A percentile compares a stretch with the other conserved stretches of the same genome.
Evolutionary conservation across 73 alveolate species (phyloP).

Genomic region (Urostyla sp.): DNA sequence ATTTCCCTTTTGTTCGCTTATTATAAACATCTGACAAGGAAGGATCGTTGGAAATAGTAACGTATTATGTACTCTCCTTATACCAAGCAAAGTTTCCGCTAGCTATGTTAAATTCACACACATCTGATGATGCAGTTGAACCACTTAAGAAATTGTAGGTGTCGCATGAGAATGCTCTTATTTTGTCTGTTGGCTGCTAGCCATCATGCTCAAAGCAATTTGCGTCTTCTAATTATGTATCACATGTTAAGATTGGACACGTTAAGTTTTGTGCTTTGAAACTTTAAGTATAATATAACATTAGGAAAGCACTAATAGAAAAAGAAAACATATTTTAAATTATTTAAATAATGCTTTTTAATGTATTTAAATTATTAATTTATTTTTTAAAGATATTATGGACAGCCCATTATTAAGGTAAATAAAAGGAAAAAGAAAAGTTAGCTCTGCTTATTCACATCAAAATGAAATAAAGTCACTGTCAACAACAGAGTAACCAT

Average conservation of each 20-base stretch:
- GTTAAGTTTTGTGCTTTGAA: too few species aligned
- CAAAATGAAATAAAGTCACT: too few species aligned
- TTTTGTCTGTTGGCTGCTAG: conserved; percentile 2
- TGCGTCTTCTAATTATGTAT: background rate
- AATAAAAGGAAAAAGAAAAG: too few species aligned
- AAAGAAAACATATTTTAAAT: too few species aligned
- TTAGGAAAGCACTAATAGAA: too few species aligned
- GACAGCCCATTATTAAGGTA: too few species aligned
- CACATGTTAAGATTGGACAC: conserved; percentile 40
- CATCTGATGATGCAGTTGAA: background rate
- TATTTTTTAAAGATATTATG: too few species aligned
- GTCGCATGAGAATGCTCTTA: conserved; percentile 18
- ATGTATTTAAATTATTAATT: too few species aligned
- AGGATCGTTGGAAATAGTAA: background rate
- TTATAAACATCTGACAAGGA: background rate
- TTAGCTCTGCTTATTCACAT: too few species aligned
- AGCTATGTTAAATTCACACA: conserved; percentile 16
- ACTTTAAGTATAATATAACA: too few species aligned
- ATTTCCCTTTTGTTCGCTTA: background rate
- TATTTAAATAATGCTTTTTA: too few species aligned
- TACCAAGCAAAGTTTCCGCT: conserved; percentile 23
- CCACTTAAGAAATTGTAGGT: conserved; percentile 1
- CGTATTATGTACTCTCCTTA: conserved; percentile 3
- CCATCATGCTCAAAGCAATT: conserved; percentile 45
- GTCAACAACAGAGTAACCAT: too few species aligned